Base-by-base conservation (phyloP, 768 basidiomycete genomes). In the Tylopilus sp. region DNA sequence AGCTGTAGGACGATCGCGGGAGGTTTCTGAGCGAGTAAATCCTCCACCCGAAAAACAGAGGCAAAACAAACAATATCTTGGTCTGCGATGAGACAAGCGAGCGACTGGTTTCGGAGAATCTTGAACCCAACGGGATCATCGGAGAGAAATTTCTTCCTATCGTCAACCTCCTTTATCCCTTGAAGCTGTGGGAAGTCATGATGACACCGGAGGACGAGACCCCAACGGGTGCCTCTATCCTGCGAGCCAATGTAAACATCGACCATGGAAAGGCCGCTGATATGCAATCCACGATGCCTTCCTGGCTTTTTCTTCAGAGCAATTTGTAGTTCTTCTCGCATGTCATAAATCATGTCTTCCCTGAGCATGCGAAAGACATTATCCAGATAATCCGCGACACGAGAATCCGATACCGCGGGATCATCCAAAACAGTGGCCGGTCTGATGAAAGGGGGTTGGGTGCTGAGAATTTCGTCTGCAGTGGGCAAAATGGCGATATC, bases 331-430 rank as follows among this genome's bases (percentile, higher is more conserved):
- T 84, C 82, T 38, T 86, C 82, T 10, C 75, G 73, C 53, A 85
- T 73, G 53, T 82, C 81, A 52, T 75, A 69, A 7, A 85, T 57
- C 80, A 83, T 81, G 44, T 83, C 85, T 57, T 87, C 86, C 8
- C 86, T 67, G 15, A 85, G 67, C 40, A 88, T 70, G 8, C 86
- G 78, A 60, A 82, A 88, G 39, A 80, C 80, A 46, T 84, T 84
- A 57, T 87, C 85, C 2, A 86, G 68, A 53, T 86, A 76, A 11
- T 77, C 70, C 0, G 74, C 72, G 11, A 73, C 59, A 3, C 81
- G 75, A 13, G 51, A 62, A 2, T 60, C 54, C 25, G 67, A 66
- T 0, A 69, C 72, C 10, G 69, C 67, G 0, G 77, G 72, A 47
- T 79, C 76, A 6, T 79, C 78, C 1, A 81, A 59, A 12, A 70